A percentile compares a stretch with the other conserved stretches of the same genome.
Evolutionary conservation across 768 basidiomycete species (phyloP).

Genomic region (Clitopilus hobsonii): DNA sequence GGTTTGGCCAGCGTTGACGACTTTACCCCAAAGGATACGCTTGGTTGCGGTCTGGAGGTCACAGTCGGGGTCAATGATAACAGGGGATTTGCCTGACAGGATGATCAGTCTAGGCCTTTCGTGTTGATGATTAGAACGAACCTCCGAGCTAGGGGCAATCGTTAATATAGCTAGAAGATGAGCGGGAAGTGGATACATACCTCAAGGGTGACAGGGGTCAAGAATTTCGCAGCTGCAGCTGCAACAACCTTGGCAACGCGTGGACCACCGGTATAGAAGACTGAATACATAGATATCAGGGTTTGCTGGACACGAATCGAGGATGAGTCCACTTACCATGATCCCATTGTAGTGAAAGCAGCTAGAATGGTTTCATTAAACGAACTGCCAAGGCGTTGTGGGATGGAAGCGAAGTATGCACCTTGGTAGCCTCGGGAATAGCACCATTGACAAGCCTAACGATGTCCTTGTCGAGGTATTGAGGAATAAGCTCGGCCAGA

Average conservation of each 20-base stretch:
- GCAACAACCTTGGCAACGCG: constrained; percentile 66
- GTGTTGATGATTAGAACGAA: constrained; percentile 2
- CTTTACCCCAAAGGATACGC: constrained; percentile 82
- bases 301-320: not conserved
- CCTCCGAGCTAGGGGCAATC: constrained; percentile 42
- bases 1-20: constrained; percentile 71
- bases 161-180: not conserved
- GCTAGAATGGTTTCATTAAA: constrained; percentile 25
- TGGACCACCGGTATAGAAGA: constrained; percentile 61
- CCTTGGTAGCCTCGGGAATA: constrained; percentile 57
- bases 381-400: not conserved
- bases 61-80: constrained; percentile 63
- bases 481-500: constrained; percentile 61
- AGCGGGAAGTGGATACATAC: constrained; percentile 8
- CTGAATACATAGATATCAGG: constrained; percentile 22
- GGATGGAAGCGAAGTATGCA: constrained; percentile 11
- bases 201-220: constrained; percentile 62
- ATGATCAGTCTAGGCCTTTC: not conserved
- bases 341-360: constrained; percentile 70
- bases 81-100: constrained; percentile 63
- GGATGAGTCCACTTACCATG: constrained; percentile 30
- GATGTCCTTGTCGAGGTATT: constrained; percentile 69
- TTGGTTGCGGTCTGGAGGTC: constrained; percentile 63
- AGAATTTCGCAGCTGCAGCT: constrained; percentile 68
- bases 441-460: constrained; percentile 69